Conservation (phyloP, 192 early-diverging fungal species). For the Linderina pennispora region DNA sequence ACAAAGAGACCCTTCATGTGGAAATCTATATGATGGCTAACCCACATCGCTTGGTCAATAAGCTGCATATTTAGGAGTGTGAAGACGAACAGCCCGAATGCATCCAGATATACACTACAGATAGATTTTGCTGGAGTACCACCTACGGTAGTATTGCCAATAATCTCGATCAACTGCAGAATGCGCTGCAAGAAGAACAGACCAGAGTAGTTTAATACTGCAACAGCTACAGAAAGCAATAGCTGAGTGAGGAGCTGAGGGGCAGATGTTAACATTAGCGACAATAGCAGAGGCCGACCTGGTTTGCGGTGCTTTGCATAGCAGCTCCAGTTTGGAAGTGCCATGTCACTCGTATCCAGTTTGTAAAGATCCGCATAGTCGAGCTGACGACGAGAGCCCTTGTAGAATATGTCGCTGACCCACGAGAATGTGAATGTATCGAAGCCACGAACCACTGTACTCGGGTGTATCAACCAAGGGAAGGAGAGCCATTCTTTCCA, state of each 20-base stretch:
- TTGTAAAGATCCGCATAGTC: too few species aligned
- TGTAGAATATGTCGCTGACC: too few species aligned
- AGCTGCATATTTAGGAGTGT: constrained; percentile 19
- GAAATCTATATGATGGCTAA: constrained; percentile 48
- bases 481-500: too few species aligned
- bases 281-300: constrained; percentile 6
- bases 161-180: constrained; percentile 41
- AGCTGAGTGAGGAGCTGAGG: constrained; percentile 18
- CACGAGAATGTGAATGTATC: too few species aligned
- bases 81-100: constrained; percentile 50
- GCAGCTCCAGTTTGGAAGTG: constrained; percentile 11
- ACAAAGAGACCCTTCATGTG: constrained; percentile 48
- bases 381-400: too few species aligned
- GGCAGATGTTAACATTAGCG: constrained; percentile 26
- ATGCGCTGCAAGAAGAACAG: constrained; percentile 51
- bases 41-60: constrained; percentile 49
- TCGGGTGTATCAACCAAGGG: too few species aligned
- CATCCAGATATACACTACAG: constrained; percentile 47
- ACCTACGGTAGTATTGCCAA: constrained; percentile 5
- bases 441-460: too few species aligned
- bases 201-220: constrained; percentile 28
- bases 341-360: too few species aligned
- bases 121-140: too few species aligned
- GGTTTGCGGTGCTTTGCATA: constrained; percentile 2
- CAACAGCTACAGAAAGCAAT: constrained; percentile 8